Evolutionary conservation across 495 filamentous ascomycete species (phyloP).

Genomic region (Aspergillus heteromorphus): DNA sequence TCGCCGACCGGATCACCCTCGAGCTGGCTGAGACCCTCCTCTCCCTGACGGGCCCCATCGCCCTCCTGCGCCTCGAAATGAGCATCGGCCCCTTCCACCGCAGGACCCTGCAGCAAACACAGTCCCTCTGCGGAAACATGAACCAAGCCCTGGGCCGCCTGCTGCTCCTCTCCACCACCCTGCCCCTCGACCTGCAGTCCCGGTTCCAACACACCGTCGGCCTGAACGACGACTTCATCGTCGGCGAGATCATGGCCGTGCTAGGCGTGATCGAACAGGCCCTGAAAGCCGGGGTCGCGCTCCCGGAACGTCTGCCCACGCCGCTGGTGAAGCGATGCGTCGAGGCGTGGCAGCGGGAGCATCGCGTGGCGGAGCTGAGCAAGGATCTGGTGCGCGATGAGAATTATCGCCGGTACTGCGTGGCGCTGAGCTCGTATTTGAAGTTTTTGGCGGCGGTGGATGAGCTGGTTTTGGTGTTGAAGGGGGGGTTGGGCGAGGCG

Average conservation of each 20-base stretch:
- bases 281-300: conserved; percentile 29
- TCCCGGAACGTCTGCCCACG: conserved; percentile 32
- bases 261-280: conserved; percentile 29
- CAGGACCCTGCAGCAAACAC: conserved; percentile 21
- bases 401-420: conserved; percentile 33
- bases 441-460: conserved; percentile 29
- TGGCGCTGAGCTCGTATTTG: conserved; percentile 32
- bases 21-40: conserved; percentile 23
- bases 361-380: conserved; percentile 20
- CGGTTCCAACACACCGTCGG: conserved; percentile 18
- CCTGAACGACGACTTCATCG: conserved; percentile 25
- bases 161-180: conserved; percentile 24
- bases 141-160: conserved; percentile 30
- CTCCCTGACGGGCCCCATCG: conserved; percentile 23
- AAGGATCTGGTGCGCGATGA: conserved; percentile 27
- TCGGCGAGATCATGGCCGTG: conserved; percentile 36
- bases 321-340: conserved; percentile 30
- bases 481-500: conserved; percentile 31
- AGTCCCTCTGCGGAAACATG: conserved; percentile 27
- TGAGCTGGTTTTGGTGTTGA: conserved; percentile 35
- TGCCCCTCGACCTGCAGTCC: conserved; percentile 26
- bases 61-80: conserved; percentile 28
- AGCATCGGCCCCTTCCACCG: conserved; percentile 31
- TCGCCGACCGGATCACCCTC: conserved; percentile 26
- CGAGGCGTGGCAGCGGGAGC: conserved; percentile 18